Percentiles rank a stretch among this genome's conserved stretches.
phyloP scores from a whole-genome alignment of 1,284 basidiomycete species.

The Testicularia cyperi region DNA sequence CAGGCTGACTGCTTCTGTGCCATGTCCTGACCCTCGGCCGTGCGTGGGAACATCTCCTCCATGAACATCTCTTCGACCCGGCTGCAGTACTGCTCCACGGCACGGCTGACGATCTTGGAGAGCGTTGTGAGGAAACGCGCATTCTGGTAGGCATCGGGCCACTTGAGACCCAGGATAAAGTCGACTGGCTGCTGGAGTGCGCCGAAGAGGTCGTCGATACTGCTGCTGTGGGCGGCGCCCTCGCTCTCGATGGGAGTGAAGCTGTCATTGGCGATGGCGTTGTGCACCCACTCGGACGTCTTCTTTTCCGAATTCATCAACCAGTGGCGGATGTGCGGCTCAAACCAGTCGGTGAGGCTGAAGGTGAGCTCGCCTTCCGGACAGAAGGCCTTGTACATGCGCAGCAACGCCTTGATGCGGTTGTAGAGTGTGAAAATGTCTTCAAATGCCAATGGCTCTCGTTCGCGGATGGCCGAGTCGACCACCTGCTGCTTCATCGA shows the following conservation, averaged over 20 bases:
- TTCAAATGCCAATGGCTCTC: slow-evolving; percentile 42
- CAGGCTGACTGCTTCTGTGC: slow-evolving; percentile 74
- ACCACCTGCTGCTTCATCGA: slow-evolving; percentile 53
- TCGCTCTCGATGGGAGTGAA: slow-evolving; percentile 68
- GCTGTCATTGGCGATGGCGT: slow-evolving; percentile 47
- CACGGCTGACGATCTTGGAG: slow-evolving; percentile 81
- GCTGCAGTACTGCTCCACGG: slow-evolving; percentile 87
- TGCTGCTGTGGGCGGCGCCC: slow-evolving; percentile 83
- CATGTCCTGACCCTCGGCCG: slow-evolving; percentile 61
- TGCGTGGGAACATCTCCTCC: slow-evolving; percentile 85
- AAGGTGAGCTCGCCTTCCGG: slow-evolving; percentile 63
- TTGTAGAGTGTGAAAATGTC: slow-evolving; percentile 85
- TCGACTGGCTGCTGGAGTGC: slow-evolving; percentile 86
- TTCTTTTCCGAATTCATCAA: slow-evolving; percentile 83
- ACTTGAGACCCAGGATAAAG: slow-evolving; percentile 84
- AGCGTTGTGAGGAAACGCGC: slow-evolving; percentile 80
- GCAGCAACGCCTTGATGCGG: slow-evolving; percentile 71
- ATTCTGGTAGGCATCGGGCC: slow-evolving; percentile 86
- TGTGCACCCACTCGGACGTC: slow-evolving; percentile 83
- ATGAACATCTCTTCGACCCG: slow-evolving; percentile 86
- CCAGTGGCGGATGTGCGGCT: slow-evolving; percentile 87
- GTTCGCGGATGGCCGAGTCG: slow-evolving; percentile 44
- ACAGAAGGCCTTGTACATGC: slow-evolving; percentile 79
- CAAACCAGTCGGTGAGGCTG: slow-evolving; percentile 68
- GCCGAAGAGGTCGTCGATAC: slow-evolving; percentile 92